These are phyloP conservation scores for Aspergillus coremiiformis DNA, from an alignment of 495 filamentous ascomycete genomes.

Conservation along the genomic window DNA sequence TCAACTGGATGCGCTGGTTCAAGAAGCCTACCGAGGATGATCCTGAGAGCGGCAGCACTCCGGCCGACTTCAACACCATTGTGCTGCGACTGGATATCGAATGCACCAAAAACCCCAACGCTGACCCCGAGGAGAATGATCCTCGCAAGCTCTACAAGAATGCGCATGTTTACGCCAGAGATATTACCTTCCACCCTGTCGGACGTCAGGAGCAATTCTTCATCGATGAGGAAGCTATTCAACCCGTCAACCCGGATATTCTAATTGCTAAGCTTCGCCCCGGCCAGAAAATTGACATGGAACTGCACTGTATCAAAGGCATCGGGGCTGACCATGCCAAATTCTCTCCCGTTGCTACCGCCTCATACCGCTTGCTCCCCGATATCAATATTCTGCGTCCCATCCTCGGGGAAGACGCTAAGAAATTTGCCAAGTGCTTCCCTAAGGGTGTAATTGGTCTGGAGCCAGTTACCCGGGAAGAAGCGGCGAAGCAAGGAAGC, in stretches of 20 bases:
- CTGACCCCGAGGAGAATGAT: slow-evolving; percentile 62
- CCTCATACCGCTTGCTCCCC: slow-evolving; percentile 83
- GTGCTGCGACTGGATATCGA: slow-evolving; percentile 61
- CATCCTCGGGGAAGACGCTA: slow-evolving; percentile 77
- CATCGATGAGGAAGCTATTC: slow-evolving; percentile 53
- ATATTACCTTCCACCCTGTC: slow-evolving; percentile 66
- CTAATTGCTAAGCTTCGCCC: slow-evolving; percentile 91
- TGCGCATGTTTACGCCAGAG: slow-evolving; percentile 77
- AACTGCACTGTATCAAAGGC: slow-evolving; percentile 87
- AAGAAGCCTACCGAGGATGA: slow-evolving; percentile 52
- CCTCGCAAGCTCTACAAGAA: slow-evolving; percentile 76
- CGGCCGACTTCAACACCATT: slow-evolving; percentile 74
- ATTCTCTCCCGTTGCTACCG: slow-evolving; percentile 93
- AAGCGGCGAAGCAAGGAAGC: slow-evolving; percentile 51
- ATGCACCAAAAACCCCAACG: slow-evolving; percentile 70
- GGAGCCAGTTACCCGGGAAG: slow-evolving; percentile 60
- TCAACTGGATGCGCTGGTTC: slow-evolving; percentile 75
- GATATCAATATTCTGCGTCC: slow-evolving; percentile 73
- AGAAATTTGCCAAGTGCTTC: slow-evolving; percentile 88
- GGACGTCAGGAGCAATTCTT: slow-evolving; percentile 70
- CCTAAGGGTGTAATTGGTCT: slow-evolving; percentile 80
- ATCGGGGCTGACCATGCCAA: slow-evolving; percentile 94
- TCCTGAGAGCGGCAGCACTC: slow-evolving; percentile 37
- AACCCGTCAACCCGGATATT: slow-evolving; percentile 83
- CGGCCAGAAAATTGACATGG: slow-evolving; percentile 73